phyloP scores from a whole-genome alignment of 257 asterid species.

The Jasminum sambac region DNA sequence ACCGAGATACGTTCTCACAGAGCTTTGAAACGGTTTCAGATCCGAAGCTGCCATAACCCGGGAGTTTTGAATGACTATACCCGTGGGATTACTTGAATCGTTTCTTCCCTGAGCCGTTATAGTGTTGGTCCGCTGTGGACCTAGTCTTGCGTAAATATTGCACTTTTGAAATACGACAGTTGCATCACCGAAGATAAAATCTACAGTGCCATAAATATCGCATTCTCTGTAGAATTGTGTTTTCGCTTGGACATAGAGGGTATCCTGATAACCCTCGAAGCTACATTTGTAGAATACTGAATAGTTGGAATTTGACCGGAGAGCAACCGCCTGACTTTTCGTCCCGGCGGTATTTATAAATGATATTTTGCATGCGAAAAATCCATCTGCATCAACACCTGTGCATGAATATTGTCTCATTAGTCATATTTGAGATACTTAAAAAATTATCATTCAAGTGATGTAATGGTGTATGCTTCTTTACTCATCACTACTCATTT shows the following conservation, averaged over 20 bases:
- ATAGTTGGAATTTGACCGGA: conserved; percentile 73
- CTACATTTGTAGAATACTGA: conserved; percentile 76
- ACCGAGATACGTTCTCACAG: conserved; percentile 77
- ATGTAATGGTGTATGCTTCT: no score
- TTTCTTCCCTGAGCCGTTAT: conserved; percentile 82
- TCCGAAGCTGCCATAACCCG: conserved; percentile 62
- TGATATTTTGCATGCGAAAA: conserved; percentile 69
- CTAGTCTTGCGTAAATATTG: conserved; percentile 58
- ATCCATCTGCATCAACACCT: conserved; percentile 71
- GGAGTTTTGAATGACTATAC: conserved; percentile 64
- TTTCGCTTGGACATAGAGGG: conserved; percentile 63
- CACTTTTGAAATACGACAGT: conserved; percentile 84
- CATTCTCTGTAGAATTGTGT: conserved; percentile 77
- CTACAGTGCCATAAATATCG: conserved; percentile 79
- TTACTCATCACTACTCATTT: no score
- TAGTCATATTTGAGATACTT: neutral
- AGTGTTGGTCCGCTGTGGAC: conserved; percentile 68
- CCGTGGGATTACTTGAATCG: conserved; percentile 79
- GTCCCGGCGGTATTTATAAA: conserved; percentile 83
- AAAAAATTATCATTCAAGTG: neutral
- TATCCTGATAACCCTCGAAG: conserved; percentile 90
- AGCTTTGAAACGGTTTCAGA: conserved; percentile 44
- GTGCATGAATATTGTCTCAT: neutral
- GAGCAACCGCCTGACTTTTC: conserved; percentile 71
- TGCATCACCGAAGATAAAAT: conserved; percentile 84